Conservation (phyloP, 139 green algal species). For the Micractinium sp. region DNA sequence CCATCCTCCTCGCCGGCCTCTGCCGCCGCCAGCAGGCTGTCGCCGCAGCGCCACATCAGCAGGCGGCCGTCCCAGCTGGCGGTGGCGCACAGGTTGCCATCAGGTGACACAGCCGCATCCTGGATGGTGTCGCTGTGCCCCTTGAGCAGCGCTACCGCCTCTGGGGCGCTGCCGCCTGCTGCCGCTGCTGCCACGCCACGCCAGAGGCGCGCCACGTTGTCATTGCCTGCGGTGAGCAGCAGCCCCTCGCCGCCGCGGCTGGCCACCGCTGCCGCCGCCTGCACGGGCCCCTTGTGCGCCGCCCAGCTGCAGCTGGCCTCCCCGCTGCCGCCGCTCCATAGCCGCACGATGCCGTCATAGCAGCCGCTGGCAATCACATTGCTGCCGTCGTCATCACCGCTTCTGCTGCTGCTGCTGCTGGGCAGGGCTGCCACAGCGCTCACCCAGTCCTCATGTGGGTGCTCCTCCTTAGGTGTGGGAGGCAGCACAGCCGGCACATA, state of each 20-base stretch:
- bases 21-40: conserved; percentile 18
- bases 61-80: conserved; percentile 79
- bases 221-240: conserved; percentile 64
- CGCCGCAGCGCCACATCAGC: conserved; percentile 67
- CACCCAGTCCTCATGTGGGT: conserved; percentile 55
- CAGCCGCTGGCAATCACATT: conserved; percentile 16
- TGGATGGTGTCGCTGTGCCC: conserved; percentile 74
- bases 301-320: conserved; percentile 31
- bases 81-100: conserved; percentile 51
- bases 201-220: conserved; percentile 45
- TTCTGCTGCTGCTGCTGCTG: neutral
- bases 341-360: conserved; percentile 43
- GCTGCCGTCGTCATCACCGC: neutral
- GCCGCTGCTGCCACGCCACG: neutral
- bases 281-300: conserved; percentile 48
- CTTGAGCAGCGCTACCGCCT: conserved; percentile 14
- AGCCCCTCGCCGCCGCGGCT: conserved; percentile 27
- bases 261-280: conserved; percentile 32
- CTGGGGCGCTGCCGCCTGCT: neutral
- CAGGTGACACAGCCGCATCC: conserved; percentile 52
- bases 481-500: conserved; percentile 91
- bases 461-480: conserved; percentile 65
- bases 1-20: conserved; percentile 17
- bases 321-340: conserved; percentile 21
- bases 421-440: conserved; percentile 9